Percentiles rank a stretch among this genome's conserved stretches.
Evolutionary conservation across 108 stramenopile genomes (phyloP).

Genomic region (Cylindrotheca fusiformis): DNA sequence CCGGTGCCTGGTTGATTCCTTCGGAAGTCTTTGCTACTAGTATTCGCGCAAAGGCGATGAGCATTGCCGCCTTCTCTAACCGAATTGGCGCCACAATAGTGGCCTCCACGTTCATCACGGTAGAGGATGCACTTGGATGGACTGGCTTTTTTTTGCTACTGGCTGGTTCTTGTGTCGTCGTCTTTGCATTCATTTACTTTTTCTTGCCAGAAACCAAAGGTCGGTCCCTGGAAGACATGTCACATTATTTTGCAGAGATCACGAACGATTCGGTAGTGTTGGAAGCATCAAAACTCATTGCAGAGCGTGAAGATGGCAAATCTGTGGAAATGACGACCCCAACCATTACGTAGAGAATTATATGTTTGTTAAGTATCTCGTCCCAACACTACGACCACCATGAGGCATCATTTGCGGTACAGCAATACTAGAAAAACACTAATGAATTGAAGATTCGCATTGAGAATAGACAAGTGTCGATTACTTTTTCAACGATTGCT

Average conservation of each 20-base stretch:
- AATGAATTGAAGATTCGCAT: no score
- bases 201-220: slow-evolving; percentile 86
- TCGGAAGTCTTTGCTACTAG: slow-evolving; percentile 81
- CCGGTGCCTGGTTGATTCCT: slow-evolving; percentile 83
- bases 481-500: no score
- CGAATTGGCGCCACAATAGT: slow-evolving; percentile 77
- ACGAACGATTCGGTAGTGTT: slow-evolving; percentile 65
- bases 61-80: slow-evolving; percentile 78
- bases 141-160: slow-evolving; percentile 71
- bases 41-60: slow-evolving; percentile 89
- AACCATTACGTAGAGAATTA: no score
- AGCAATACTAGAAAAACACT: no score
- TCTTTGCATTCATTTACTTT: slow-evolving; percentile 55
- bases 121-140: slow-evolving; percentile 53
- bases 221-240: slow-evolving; percentile 81
- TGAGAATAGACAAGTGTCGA: no score
- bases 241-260: slow-evolving; percentile 82
- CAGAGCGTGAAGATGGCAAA: slow-evolving; percentile 7
- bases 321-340: slow-evolving; percentile 13
- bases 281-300: slow-evolving; percentile 58
- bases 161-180: slow-evolving; percentile 46
- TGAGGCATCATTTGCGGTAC: no score
- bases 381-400: no score
- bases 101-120: slow-evolving; percentile 78
- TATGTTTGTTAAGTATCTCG: no score